phyloP scores from a whole-genome alignment of 495 filamentous ascomycete genomes.

The Neurospora sp. region DNA sequence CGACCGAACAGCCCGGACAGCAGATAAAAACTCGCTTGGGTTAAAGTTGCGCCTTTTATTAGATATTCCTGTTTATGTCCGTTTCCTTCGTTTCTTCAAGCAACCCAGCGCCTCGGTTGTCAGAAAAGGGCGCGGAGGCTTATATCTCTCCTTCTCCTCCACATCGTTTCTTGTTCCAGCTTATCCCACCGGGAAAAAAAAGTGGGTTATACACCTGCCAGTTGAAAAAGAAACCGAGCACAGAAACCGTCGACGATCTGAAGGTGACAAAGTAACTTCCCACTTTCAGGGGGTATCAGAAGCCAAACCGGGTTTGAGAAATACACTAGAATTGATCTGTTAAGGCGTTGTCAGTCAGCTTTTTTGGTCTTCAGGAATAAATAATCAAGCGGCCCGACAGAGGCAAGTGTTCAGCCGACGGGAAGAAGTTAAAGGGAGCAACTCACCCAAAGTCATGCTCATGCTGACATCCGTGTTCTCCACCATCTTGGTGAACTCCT shows the following conservation, averaged over 20 bases:
- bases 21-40: background rate
- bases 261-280: background rate
- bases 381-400: background rate
- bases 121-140: background rate
- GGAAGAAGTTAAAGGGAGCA: background rate
- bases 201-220: background rate
- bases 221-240: background rate
- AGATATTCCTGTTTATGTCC: background rate
- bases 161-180: background rate
- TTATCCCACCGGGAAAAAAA: background rate
- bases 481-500: constrained; percentile 98
- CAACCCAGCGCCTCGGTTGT: background rate
- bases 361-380: background rate
- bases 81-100: background rate
- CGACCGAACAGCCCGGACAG: background rate
- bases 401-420: background rate
- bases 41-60: background rate
- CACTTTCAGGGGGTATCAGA: background rate
- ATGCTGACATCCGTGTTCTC: constrained; percentile 95
- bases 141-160: background rate
- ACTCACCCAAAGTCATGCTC: constrained; percentile 94
- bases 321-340: background rate
- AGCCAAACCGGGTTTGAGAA: background rate
- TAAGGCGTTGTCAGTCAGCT: background rate
- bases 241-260: background rate